Evolutionary conservation across 2,329 filamentous ascomycete species (phyloP).

Genomic region (Trichoderma cornu-damae): DNA sequence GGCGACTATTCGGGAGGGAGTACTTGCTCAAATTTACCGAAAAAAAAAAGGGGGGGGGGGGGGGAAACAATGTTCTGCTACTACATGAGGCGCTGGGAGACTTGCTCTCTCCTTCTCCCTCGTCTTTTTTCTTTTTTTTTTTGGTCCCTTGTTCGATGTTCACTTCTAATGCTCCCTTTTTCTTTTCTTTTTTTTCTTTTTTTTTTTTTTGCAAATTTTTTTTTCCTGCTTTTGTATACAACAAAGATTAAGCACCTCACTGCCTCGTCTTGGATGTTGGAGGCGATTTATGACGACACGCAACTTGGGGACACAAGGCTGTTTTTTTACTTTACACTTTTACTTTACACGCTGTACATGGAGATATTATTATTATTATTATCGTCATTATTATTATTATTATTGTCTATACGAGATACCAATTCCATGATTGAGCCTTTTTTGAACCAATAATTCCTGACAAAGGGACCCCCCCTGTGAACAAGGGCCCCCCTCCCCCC

Average conservation of each 20-base stretch:
- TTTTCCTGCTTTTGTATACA: not conserved
- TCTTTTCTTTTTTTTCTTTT: not conserved
- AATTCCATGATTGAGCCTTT: not conserved
- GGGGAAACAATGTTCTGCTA: too few relatives aligned
- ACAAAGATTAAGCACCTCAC: not conserved
- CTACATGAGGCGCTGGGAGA: not conserved
- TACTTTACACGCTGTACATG: not conserved
- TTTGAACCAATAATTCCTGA: not conserved
- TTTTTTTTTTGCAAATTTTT: not conserved
- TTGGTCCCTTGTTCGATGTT: too few relatives aligned
- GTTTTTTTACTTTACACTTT: not conserved
- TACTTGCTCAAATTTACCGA: not conserved
- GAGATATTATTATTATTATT: not conserved
- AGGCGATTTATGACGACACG: not conserved
- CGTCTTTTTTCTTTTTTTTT: too few relatives aligned
- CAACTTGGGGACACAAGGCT: not conserved
- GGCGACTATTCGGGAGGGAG: not conserved
- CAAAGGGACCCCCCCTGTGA: not conserved
- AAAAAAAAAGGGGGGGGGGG: too few relatives aligned
- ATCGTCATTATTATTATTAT: too few relatives aligned
- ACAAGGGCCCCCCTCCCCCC: too few relatives aligned
- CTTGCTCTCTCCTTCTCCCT: not conserved
- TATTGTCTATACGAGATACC: conserved; percentile 3
- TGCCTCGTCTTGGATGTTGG: not conserved
- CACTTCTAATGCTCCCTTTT: too few relatives aligned